Base-by-base conservation (phyloP, 2,329 filamentous ascomycete genomes). In the Colletotrichum siamense region DNA sequence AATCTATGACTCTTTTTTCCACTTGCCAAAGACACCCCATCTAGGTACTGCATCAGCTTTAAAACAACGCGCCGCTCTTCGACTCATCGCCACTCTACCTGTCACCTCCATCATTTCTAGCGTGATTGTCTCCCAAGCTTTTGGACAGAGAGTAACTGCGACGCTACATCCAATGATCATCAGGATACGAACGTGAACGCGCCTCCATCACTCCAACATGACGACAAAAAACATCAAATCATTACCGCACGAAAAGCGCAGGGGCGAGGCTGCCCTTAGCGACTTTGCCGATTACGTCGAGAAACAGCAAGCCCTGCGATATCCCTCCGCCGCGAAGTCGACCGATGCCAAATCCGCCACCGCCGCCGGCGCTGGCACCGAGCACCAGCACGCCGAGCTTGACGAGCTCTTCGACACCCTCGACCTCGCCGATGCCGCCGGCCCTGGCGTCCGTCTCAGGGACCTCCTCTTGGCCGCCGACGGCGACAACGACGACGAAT, bases 221-320 rank as follows among this genome's bases (percentile, higher is more conserved):
- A 86, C 91, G 59, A 86, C 82, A 72, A 91, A 89, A 86, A 81
- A 86, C 80, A 83, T 85, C 75, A 95, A 93, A 84, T 90, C 93
- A 82, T 91, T 93, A 75, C 90, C 92, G 55, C 93, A 95, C 82
- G 96, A 98, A 86, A 92, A 94, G 85, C 94, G 95, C 80, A 95
- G 95, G 87, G 96, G 96, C 80, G 96, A 98, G 87, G 92, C 95
- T 77, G 96, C 96, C 15, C 90, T 99, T 72, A 97, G 95, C 87
- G 97, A 99, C 81, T 99, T 99, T 84, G 96, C 96, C 84, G 97
- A 99, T 82, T 99, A 98, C 82, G 97, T 98, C 79, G 96, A 99
- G 85, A 94, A 96, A 84, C 96, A 99, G 84, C 97, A 99, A 85
- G 93, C 93, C 16, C 86, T 93, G 66, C 93, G 94, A 73, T 93